Evolutionary conservation across 2,329 filamentous ascomycete species (phyloP).

Genomic region (Pseudogymnoascus destructans): DNA sequence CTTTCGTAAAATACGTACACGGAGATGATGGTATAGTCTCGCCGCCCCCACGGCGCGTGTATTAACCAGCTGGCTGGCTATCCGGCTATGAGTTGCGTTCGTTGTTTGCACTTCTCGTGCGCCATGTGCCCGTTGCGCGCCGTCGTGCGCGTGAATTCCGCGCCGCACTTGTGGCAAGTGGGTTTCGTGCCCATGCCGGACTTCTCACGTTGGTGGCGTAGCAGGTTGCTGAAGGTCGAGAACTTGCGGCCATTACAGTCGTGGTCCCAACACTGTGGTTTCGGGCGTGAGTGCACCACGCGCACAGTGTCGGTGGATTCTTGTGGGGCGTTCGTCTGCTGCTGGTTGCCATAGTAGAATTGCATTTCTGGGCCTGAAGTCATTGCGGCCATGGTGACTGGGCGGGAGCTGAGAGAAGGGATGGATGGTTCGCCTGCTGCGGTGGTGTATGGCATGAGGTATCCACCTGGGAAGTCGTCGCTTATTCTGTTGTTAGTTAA

Average conservation of each 20-base stretch:
- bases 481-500: neutral
- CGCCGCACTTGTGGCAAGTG: slow-evolving; percentile 78
- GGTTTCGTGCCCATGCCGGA: slow-evolving; percentile 83
- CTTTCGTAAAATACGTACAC: slow-evolving; percentile 1
- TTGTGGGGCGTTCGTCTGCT: slow-evolving; percentile 29
- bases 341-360: slow-evolving; percentile 3
- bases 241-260: slow-evolving; percentile 93
- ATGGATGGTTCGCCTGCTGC: slow-evolving; percentile 5
- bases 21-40: neutral
- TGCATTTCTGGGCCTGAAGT: neutral
- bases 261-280: slow-evolving; percentile 94
- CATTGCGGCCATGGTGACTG: neutral
- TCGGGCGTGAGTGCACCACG: slow-evolving; percentile 66
- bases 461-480: neutral
- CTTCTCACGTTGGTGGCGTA: slow-evolving; percentile 88
- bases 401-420: neutral
- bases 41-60: slow-evolving; percentile 1
- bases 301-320: slow-evolving; percentile 42
- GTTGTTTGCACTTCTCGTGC: slow-evolving; percentile 86
- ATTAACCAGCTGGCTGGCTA: neutral
- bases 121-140: slow-evolving; percentile 76
- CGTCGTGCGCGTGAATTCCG: slow-evolving; percentile 80
- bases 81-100: slow-evolving; percentile 33
- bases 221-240: slow-evolving; percentile 88
- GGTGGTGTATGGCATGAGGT: slow-evolving; percentile 3